Evolutionary conservation across 2,329 filamentous ascomycete genomes (phyloP).

Genomic region (Talaromyces rugulosus): DNA sequence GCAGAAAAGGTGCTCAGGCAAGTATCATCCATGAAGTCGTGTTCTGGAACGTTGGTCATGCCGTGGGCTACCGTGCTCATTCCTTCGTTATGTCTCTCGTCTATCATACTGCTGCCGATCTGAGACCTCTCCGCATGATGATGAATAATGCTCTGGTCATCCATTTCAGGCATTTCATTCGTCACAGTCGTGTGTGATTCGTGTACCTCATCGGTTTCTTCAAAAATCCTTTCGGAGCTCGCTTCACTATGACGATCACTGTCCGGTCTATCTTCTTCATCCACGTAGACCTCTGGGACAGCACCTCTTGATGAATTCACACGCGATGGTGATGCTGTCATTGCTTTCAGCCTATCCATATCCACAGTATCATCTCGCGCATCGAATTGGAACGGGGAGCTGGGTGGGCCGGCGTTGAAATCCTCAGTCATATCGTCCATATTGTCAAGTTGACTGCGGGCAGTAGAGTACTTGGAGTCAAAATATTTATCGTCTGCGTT

Average conservation of each 20-base stretch:
- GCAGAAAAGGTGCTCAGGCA: slow-evolving; percentile 83
- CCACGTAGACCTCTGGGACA: slow-evolving; percentile 20
- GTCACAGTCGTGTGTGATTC: background rate
- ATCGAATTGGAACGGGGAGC: slow-evolving; percentile 35
- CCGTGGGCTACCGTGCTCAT: slow-evolving; percentile 38
- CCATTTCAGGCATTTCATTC: background rate
- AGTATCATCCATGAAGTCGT: slow-evolving; percentile 39
- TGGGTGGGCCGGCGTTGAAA: slow-evolving; percentile 23
- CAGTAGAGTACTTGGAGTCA: slow-evolving; percentile 12
- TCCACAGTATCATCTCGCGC: slow-evolving; percentile 32
- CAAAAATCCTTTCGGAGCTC: background rate
- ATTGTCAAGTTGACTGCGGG: background rate
- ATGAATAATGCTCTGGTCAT: slow-evolving; percentile 7
- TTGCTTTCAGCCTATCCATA: slow-evolving; percentile 16
- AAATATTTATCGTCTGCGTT: slow-evolving; percentile 13
- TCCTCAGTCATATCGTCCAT: slow-evolving; percentile 17
- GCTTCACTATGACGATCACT: background rate
- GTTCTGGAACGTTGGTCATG: slow-evolving; percentile 26
- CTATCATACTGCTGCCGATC: slow-evolving; percentile 33
- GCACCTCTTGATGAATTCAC: slow-evolving; percentile 21
- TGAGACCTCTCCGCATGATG: slow-evolving; percentile 12
- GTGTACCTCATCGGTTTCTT: background rate
- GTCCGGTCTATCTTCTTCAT: slow-evolving; percentile 13
- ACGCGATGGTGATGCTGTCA: slow-evolving; percentile 8
- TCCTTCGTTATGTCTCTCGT: slow-evolving; percentile 36